Evolutionary conservation across 1,284 basidiomycete species (phyloP), one percentile per base, ranked within the genome.

Genomic region (Moniliophthora roreri): DNA sequence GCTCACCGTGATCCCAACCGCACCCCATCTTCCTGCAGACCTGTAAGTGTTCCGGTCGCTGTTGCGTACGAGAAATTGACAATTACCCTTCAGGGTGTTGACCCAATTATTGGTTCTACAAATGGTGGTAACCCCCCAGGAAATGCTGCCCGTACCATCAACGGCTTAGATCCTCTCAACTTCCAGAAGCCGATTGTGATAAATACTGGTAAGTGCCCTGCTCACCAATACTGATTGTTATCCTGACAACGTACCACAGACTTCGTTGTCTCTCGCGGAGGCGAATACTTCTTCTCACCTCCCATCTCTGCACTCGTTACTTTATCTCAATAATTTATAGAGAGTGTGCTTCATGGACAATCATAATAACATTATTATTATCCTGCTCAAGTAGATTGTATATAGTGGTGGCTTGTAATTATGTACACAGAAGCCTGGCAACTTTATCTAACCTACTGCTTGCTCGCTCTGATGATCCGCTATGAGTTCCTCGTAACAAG

Each of bases 221-320:
- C 15, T 13, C 2, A 2, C 41, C 41, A 3, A 6, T 5, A 3
- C 15, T 28, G 13, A 10, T n/a, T 10, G 20, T 50, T 32, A 8
- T 32, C 28, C 7, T 35, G 9, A 5, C 23, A 16, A 13, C 26
- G 15, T 9, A n/a, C 24, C 9, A 24, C 45, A 55, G 65, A 68
- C 38, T 71, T 67, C 48, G 65, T 72, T 21, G 57, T 66, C 4
- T 67, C 69, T 1, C 61, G 62, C 9, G 70, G 71, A 15, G 71
- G 71, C 47, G 69, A 68, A 47, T 73, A 72, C 57, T 71, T 73
- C 62, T 73, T 73, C 60, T 54, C 63, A 23, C 70, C 70, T 1
- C 67, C 69, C 8, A 63, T 73, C 36, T 56, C 58, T 8, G 67
- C 68, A 4, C 35, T 63, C 7, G 24, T 9, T n/a, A 18, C 41